Evolutionary conservation across 257 asterid species (phyloP), one percentile per base, ranked within the genome.

Genomic region (Capsicum rhomboideum): DNA sequence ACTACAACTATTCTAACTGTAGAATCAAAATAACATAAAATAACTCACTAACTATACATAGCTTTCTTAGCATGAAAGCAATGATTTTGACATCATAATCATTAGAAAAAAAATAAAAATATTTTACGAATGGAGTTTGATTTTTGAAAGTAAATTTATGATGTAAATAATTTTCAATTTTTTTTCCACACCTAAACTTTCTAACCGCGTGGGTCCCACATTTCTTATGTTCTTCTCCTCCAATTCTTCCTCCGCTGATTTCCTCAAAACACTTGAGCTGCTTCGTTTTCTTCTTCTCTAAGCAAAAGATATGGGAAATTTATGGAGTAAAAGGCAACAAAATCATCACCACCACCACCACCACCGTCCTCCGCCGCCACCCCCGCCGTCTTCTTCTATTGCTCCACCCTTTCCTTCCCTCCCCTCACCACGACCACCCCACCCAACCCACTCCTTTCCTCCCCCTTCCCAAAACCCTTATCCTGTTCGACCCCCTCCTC

Each of bases 321-420:
- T 87, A 23, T 89, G 85, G 88, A 93, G 98, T 83, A 94, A 93
- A 89, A 83, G 95, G 6, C 91, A 89, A 0, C 86, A 87, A n/a
- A 88, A 68, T 86, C 89, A 82, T 31, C 90, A 55, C 82, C 88
- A 29, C 80, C 86, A 67, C 82, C 86, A 67, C 85, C 93, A 29
- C 64, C 91, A 50, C n/a, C 90, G 85, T 0, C 80, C 75, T 0
- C 46, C 26, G 0, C 46, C 61, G 2, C 84, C 84, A 0, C 85
- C 64, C 20, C 89, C 49, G 14, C 80, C 86, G 8, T 28, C 84
- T 44, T 68, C 82, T 20, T 34, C 85, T 44, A 18, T 13, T 56
- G 82, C 72, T 18, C 68, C 79, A 17, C 50, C 80, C 58, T 49
- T 67, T 21, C 82, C 84, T 14, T 59, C 83, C 4, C 83, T 46